Evolutionary conservation across 1,139 yeast genomes (phyloP), one percentile per base, ranked within the genome.

Genomic region (Saccharomyces hybrid): DNA sequence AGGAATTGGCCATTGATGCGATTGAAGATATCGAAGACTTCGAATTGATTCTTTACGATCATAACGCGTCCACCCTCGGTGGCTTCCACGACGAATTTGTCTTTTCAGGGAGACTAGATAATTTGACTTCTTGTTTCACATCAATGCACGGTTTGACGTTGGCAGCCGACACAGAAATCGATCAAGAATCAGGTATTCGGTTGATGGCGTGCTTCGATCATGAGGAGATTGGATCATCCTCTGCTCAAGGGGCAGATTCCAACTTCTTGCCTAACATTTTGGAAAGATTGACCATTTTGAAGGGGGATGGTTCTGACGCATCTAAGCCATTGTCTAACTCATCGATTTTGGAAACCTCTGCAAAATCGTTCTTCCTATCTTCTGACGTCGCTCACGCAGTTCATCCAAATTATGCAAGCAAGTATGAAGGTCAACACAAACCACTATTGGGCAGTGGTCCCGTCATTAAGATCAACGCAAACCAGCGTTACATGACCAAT

Each of bases 371-470:
- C 71, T 79, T 93, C 63, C 73, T 93, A 52, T 91, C 98, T 0
- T 89, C 97, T 0, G 99, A 93, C 69, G 93, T 89, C 84, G 97
- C 98, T 1, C 99, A 93, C 68, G 98, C 97, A 31, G 86, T 91
- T 42, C 97, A 93, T 69, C 99, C 99, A 58, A 93, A 93, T 71
- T 93, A 91, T 71, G 74, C 80, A 8, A 79, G 78, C 52, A 81
- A 81, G 63, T 88, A 93, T 70, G 99, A 93, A 69, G 69, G 80
- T 14, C 76, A 79, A 58, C 95, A 91, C 71, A 82, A 83, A 59
- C 98, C 99, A 0, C 78, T 79, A 53, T 74, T 93, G 58, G 95
- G 95, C 67, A 77, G 78, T 53, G 99, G 99, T 3, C 97, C 98
- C 0, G 97, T 90, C 9, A 82, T 93, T 68, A 93, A 93, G 71